A percentile compares a stretch with the other conserved stretches of the same genome.
phyloP scores from a whole-genome alignment of 2,329 filamentous ascomycete genomes.

The Colletotrichum plurivorum region DNA sequence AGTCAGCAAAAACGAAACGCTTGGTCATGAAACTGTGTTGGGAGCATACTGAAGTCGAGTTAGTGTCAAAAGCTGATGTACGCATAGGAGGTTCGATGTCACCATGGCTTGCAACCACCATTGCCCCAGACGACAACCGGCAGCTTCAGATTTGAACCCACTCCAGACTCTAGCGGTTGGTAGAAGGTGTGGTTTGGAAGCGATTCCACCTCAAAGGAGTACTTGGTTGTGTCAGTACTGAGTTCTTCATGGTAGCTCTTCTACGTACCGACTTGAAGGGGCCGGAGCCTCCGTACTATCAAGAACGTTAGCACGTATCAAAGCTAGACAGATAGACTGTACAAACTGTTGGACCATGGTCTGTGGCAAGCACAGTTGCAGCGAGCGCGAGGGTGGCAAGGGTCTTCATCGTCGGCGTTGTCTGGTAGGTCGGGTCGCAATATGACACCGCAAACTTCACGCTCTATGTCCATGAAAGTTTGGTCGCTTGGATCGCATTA shows the following conservation, averaged over 20 bases:
- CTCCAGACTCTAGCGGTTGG: slow-evolving; percentile 13
- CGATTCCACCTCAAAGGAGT: slow-evolving; percentile 29
- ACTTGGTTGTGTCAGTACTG: not conserved
- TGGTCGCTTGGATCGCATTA: not conserved
- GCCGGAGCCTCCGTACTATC: slow-evolving; percentile 22
- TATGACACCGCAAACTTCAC: not conserved
- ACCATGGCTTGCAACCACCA: slow-evolving; percentile 30
- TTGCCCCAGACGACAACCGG: slow-evolving; percentile 33
- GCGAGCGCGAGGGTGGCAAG: not conserved
- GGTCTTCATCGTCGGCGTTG: slow-evolving; percentile 4
- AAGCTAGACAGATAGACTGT: accelerated
- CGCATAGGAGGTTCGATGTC: not conserved
- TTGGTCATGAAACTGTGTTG: not conserved
- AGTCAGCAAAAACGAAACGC: not conserved
- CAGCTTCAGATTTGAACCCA: slow-evolving; percentile 7
- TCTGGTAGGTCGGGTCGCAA: not conserved
- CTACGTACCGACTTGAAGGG: slow-evolving; percentile 27
- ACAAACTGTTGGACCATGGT: slow-evolving; percentile 24
- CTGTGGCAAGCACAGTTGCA: not conserved
- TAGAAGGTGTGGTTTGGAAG: slow-evolving; percentile 27
- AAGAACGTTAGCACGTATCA: not conserved
- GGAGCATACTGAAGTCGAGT: not conserved
- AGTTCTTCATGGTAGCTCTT: accelerated
- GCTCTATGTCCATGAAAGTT: accelerated
- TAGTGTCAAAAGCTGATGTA: not conserved